Evolutionary conservation across 352 stramenopile species (phyloP).

Genomic region (Lagenidium sp.): DNA sequence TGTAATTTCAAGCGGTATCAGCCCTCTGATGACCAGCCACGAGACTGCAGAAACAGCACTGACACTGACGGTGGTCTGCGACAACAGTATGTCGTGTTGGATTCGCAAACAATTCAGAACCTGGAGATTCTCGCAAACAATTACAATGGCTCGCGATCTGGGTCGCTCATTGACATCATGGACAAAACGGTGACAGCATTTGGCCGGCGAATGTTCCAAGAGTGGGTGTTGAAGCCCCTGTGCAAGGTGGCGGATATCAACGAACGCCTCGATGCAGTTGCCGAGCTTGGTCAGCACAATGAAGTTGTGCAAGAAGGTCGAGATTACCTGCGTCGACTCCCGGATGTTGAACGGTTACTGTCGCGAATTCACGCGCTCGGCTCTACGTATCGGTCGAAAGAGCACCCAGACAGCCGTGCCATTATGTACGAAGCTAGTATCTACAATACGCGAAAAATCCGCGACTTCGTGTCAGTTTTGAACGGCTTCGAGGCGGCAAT

Average conservation of each 20-base stretch:
- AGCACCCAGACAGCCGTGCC: constrained; percentile 94
- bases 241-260: constrained; percentile 94
- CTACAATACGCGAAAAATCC: constrained; percentile 98
- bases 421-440: constrained; percentile 97
- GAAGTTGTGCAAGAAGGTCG: constrained; percentile 78
- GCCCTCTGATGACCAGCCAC: constrained; percentile 58
- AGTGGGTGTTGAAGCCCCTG: constrained; percentile 96
- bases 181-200: constrained; percentile 91
- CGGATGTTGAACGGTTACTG: constrained; percentile 95
- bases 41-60: constrained; percentile 9
- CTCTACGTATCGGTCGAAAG: constrained; percentile 59
- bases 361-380: constrained; percentile 95
- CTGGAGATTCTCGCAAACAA: constrained; percentile 93
- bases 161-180: constrained; percentile 89
- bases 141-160: constrained; percentile 83
- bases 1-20: constrained; percentile 74
- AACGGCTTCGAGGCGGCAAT: constrained; percentile 83
- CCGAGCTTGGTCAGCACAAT: constrained; percentile 83
- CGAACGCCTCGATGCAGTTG: constrained; percentile 92
- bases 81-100: constrained; percentile 90
- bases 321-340: constrained; percentile 82
- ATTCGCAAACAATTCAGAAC: constrained; percentile 96
- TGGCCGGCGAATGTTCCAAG: constrained; percentile 92
- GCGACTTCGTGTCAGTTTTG: constrained; percentile 87
- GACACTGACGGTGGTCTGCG: constrained; percentile 38